phyloP scores from a whole-genome alignment of 2,329 filamentous ascomycete species.

The Ceratocystiopsis sp. region DNA sequence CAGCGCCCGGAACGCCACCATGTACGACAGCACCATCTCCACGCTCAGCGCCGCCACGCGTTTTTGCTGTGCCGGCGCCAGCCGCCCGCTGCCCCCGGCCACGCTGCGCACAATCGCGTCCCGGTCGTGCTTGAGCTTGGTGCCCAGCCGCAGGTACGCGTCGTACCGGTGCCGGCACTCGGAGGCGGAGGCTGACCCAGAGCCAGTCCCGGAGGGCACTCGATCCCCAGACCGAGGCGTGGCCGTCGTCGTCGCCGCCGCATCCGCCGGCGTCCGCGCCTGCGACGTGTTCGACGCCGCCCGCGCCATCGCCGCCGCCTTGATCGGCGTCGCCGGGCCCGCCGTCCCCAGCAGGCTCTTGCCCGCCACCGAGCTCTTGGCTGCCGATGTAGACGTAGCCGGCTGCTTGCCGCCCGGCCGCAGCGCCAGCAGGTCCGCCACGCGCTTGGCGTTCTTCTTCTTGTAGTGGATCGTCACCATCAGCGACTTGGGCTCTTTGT shows the following conservation, averaged over 20 bases:
- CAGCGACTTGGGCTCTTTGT: conserved; percentile 7
- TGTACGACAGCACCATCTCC: conserved; percentile 34
- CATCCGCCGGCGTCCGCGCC: conserved; percentile 31
- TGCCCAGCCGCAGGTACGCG: conserved; percentile 25
- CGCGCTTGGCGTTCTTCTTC: conserved; percentile 25
- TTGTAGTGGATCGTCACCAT: conserved; percentile 33
- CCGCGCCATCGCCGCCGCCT: conserved; percentile 32
- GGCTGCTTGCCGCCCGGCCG: conserved; percentile 18
- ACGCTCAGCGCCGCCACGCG: conserved; percentile 26
- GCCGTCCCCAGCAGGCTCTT: conserved; percentile 11
- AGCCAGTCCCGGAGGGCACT: too few species aligned
- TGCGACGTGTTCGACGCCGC: conserved; percentile 36
- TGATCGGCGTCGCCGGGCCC: conserved; percentile 26
- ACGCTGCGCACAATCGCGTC: conserved; percentile 24
- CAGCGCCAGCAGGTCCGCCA: conserved; percentile 29
- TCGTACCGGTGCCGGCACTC: conserved; percentile 19
- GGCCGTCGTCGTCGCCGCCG: conserved; percentile 23
- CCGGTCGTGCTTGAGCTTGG: conserved; percentile 35
- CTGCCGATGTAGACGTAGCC: conserved; percentile 11
- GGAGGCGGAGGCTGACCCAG: too few species aligned
- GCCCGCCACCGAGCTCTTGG: conserved; percentile 23
- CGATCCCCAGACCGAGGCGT: conserved; percentile 22
- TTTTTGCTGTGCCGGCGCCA: conserved; percentile 13
- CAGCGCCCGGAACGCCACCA: conserved; percentile 33
- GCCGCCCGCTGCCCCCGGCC: neutral